Base-by-base conservation (phyloP, 176 grass and related monocot genomes). In the Phyllostachys edulis region DNA sequence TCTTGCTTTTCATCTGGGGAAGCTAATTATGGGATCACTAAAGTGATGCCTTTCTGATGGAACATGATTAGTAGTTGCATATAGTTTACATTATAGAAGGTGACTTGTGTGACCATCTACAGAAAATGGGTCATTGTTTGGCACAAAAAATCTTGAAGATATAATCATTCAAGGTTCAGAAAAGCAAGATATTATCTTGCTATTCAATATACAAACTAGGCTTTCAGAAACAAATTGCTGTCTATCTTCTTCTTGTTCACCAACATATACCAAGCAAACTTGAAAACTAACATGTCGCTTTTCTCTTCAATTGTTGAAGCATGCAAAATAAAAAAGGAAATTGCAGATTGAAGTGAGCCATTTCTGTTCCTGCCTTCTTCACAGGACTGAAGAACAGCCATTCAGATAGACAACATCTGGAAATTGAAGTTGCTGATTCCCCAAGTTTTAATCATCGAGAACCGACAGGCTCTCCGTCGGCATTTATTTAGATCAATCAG, bases 81-180 rank as follows among this genome's bases (percentile, higher is more conserved):
- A 37, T 34, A 44, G 21, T 83, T 71, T 62, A 62, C 37, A 59
- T 18, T 81, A 66, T 2, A 47, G 49, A 68, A 26, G 71, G 70
- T 67, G 85, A 75, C 77, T 26, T 85, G 4, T 75, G 6, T 66
- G 85, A 57, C 49, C 12, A 34, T 74, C 68, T 80, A 55, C 0
- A 41, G 13, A 46, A 7, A 50, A 47, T 11, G 40, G 41, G 55
- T 63, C 40, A 24, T 41, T 73, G 41, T 72, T 82, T 82, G 38
- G 38, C 23, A 14, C 16, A 61, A n/a, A 72, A 68, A 14, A 32
- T 71, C 36, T 57, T 42, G 16, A 62, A 7, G 40, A 47, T 23
- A 7, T 17, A 9, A 5, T 45, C 68, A 32, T 32, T 69, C 5
- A 27, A 34, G 23, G 50, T 42, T 69, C 63, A 68, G 34, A 66